Conservation (phyloP, 1,139 yeast species). For the Meyerozyma athensensis region DNA sequence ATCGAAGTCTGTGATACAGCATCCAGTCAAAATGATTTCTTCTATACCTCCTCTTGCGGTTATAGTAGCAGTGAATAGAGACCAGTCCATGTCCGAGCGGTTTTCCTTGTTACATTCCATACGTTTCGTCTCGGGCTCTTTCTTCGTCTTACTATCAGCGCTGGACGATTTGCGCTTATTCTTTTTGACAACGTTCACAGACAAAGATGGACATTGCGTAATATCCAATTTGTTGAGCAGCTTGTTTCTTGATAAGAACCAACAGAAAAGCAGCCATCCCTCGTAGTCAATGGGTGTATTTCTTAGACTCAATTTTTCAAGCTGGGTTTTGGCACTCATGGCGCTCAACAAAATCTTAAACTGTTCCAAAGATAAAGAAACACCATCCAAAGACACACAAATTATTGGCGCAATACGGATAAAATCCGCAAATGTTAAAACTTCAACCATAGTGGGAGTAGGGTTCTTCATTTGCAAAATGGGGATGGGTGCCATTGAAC, state of each 20-base stretch:
- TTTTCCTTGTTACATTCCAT: constrained; percentile 57
- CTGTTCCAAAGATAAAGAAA: constrained; percentile 58
- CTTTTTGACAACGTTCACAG: constrained; percentile 51
- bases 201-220: constrained; percentile 64
- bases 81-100: constrained; percentile 75
- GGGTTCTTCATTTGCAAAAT: constrained; percentile 64
- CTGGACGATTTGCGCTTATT: constrained; percentile 20
- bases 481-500: constrained; percentile 65
- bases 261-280: constrained; percentile 70
- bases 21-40: constrained; percentile 67
- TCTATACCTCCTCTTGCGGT: constrained; percentile 70
- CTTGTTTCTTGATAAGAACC: constrained; percentile 61
- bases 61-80: constrained; percentile 61
- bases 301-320: constrained; percentile 65
- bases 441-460: constrained; percentile 67
- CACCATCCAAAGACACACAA: constrained; percentile 69
- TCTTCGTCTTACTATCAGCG: constrained; percentile 16
- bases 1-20: constrained; percentile 53
- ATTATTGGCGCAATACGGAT: constrained; percentile 68
- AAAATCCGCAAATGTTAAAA: constrained; percentile 71
- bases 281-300: constrained; percentile 63
- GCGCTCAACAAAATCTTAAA: constrained; percentile 58
- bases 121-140: constrained; percentile 34
- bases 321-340: constrained; percentile 52
- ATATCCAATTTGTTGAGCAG: constrained; percentile 55